Evolutionary conservation across 2,329 filamentous ascomycete species (phyloP), one percentile per base, ranked within the genome.

Genomic region (Cercospora zeae-maydis): DNA sequence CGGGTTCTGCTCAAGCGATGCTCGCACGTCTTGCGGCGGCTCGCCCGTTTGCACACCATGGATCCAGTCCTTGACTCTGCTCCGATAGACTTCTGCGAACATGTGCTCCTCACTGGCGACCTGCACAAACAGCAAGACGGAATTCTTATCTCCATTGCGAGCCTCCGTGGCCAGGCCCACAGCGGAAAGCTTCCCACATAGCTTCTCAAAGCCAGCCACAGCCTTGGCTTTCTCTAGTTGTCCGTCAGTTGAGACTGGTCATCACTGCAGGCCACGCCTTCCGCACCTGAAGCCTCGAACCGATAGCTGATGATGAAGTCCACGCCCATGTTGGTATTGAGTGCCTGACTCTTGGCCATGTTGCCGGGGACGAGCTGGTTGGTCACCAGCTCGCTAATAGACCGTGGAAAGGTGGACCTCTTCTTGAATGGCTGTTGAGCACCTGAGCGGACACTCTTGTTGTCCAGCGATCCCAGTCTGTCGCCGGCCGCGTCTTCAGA

Each of bases 151-250:
- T 61, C 92, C 92, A 71, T 88, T 86, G 67, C 95, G 90, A 56
- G 96, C 93, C 78, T 97, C 92, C 9, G 91, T 92, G 45, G 89
- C 86, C 66, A 98, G 83, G n/a, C 93, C 93, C 49, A 93, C 90
- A 54, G 83, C 81, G 33, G 89, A 86, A 39, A 99, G 84, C 39
- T 87, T 85, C 71, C 89, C 80, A 71, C 96, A 83, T 42, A 98
- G 86, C 72, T 88, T 86, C 67, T 89, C 85, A 74, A 96, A 96
- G 69, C 88, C 84, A 14, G 86, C 84, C 73, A 89, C 85, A 14
- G 92, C 91, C 74, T 89, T 82, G 39, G 80, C 78, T 70, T 85
- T 86, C 70, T 88, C 91, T 92, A 70, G 11, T 14, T 10, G 30
- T 60, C 10, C 21, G 33, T 30, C 2, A 47, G n/a, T n/a, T 47